Evolutionary conservation across 768 basidiomycete genomes (phyloP), one percentile per base, ranked within the genome.

Genomic region (Termitomyces sp.): DNA sequence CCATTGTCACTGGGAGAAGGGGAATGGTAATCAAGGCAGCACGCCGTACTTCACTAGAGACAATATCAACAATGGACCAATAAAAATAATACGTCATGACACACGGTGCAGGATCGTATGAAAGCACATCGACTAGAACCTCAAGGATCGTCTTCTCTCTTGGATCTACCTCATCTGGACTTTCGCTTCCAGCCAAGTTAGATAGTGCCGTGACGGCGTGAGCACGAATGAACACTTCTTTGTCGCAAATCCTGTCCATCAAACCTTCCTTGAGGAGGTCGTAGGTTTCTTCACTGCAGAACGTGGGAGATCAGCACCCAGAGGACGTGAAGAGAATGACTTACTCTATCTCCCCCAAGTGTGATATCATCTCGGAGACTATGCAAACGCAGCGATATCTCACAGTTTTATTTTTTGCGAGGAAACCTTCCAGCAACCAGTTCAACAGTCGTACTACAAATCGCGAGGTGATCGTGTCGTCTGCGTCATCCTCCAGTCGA

Each of bases 321-420:
- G 42, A 5, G 42, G 54, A 28, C 18, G 26, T 28, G 14, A 32
- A 45, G 8, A 40, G 13, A 53, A 52, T 44, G 6, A 81, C 89
- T 64, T 69, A 89, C 94, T 97, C 94, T 48, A 98, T 83, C 75
- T 94, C 90, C 1, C 92, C 92, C 2, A 97, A 77, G 61, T 87
- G 85, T 2, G 85, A 79, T 47, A 98, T 88, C 79, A 94, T 86
- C 64, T 93, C 87, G 0, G 90, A 87, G n/a, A 95, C 83, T 22
- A 91, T 73, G 54, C 90, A 88, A 0, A 92, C 80, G 50, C 84
- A 85, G 32, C 94, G 84, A 65, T 87, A 95, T 16, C 95, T 82
- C 24, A 90, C 87, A 47, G 80, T 79, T 76, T 97, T 98, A 76
- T 96, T 93, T 72, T 97, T 98, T 1, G 94, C 92, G 4, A 78